Evolutionary conservation across 2,329 filamentous ascomycete species (phyloP).

Genomic region (Arthrobotrys entomopaga): DNA sequence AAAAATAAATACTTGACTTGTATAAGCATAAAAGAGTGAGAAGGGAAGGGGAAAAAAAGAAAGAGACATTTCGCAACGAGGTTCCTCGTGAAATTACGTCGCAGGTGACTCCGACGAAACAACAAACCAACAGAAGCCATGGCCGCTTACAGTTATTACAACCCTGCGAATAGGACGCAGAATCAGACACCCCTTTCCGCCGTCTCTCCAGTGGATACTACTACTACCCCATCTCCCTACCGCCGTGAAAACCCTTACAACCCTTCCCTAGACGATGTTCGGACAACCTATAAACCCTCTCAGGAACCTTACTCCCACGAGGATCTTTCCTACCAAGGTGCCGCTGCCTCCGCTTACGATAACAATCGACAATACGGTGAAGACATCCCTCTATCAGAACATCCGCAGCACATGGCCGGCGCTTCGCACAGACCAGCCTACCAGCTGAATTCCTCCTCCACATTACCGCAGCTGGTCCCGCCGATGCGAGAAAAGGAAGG

Average conservation of each 20-base stretch:
- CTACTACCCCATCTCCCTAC: constrained; percentile 23
- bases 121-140: constrained; percentile 54
- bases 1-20: too few relatives aligned
- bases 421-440: constrained; percentile 44
- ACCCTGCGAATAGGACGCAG: constrained; percentile 60
- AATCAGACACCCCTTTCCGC: constrained; percentile 47
- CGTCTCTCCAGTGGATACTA: constrained; percentile 23
- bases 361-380: constrained; percentile 34
- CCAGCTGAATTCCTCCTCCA: constrained; percentile 19
- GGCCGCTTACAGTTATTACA: constrained; percentile 60
- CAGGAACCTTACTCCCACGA: constrained; percentile 44
- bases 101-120: constrained; percentile 33
- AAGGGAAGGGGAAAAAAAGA: constrained; percentile 2
- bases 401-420: constrained; percentile 53
- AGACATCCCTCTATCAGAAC: constrained; percentile 53
- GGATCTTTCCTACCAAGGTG: constrained; percentile 36
- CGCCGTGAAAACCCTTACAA: constrained; percentile 38
- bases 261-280: constrained; percentile 53
- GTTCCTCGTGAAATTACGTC: constrained; percentile 18
- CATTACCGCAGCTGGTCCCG: constrained; percentile 33
- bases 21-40: constrained; percentile 1
- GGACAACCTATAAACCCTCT: constrained; percentile 51
- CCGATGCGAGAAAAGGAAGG: constrained; percentile 43
- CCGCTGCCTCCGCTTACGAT: constrained; percentile 4
- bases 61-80: constrained; percentile 22